Evolutionary conservation across 371 early-diverging fungal species (phyloP), one percentile per base, ranked within the genome.

Genomic region (Lichtheimia ramosa): DNA sequence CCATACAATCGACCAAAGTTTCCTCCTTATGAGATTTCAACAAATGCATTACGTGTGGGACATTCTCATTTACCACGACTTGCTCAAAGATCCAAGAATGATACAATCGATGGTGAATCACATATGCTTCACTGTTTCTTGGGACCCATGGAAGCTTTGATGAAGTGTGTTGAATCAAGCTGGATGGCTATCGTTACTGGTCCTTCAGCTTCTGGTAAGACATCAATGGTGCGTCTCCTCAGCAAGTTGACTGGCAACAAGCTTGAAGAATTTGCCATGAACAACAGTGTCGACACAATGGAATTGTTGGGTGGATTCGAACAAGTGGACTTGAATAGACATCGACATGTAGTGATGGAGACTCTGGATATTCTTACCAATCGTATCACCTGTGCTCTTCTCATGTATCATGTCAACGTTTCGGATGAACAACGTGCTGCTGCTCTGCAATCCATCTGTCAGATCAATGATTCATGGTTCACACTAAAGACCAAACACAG

Each of bases 261-360:
- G 25, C 74, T 97, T 20, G 86, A 89, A 28, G 97, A 97, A 75
- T 95, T 96, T 63, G 82, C 96, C 8, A 94, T 98, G 96, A 96
- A 96, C 70, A 85, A 88, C 39, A 90, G 92, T 13, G 92, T 97
- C 7, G 99, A 98, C 58, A 92, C 97, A 0, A 89, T 95, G 79
- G 99, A 98, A 67, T 71, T 98, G 2, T 70, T 98, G 27, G 99
- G 99, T 64, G 97, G 98, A 13, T 98, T 97, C 66, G 98, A 98
- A 70, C 98, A 98, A 65, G 89, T 95, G 15, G 96, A 96, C 69
- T 57, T 92, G 42, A 86, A 85, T 27, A 87, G 98, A 21, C 92
- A 94, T 64, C 79, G 85, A 39, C 81, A 87, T 40, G 77, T 77
- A 25, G 59, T 87, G 13, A 65, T 87, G 60, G 80, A 81, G 21